Conservation (phyloP, 1,139 yeast genomes). For the Scheffersomyces segobiensis region DNA sequence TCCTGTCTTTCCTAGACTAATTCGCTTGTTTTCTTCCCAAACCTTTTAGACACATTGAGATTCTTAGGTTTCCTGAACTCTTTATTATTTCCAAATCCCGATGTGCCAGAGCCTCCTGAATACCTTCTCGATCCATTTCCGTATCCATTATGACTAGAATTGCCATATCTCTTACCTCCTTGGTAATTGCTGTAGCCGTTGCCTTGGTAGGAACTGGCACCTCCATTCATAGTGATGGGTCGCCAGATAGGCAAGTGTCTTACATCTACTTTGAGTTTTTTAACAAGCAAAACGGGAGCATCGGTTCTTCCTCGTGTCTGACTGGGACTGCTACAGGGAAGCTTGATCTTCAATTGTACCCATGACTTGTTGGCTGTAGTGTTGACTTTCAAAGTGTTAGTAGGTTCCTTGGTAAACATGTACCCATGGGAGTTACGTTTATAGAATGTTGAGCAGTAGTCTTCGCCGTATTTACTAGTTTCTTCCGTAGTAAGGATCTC, state of each 20-base stretch:
- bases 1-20: neutral
- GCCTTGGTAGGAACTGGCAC: slow-evolving; percentile 6
- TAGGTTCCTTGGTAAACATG: slow-evolving; percentile 39
- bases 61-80: slow-evolving; percentile 5
- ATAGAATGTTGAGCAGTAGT: slow-evolving; percentile 36
- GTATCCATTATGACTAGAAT: slow-evolving; percentile 4
- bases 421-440: slow-evolving; percentile 37
- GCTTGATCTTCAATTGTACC: slow-evolving; percentile 28
- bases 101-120: slow-evolving; percentile 1
- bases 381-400: slow-evolving; percentile 29
- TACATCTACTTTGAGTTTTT: slow-evolving; percentile 29
- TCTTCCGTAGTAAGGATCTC: slow-evolving; percentile 4
- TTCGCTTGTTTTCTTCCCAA: slow-evolving; percentile 8
- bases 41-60: slow-evolving; percentile 13
- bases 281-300: slow-evolving; percentile 4
- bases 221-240: slow-evolving; percentile 21
- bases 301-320: neutral
- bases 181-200: slow-evolving; percentile 2
- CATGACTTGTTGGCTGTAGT: slow-evolving; percentile 27
- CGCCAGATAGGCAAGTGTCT: slow-evolving; percentile 31
- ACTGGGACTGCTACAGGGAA: slow-evolving; percentile 10
- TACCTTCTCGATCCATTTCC: slow-evolving; percentile 3
- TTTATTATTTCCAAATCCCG: slow-evolving; percentile 4
- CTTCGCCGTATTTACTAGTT: slow-evolving; percentile 20
- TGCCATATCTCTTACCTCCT: slow-evolving; percentile 1